Evolutionary conservation across 2,329 filamentous ascomycete species (phyloP).

Genomic region (Pseudogymnoascus sp.): DNA sequence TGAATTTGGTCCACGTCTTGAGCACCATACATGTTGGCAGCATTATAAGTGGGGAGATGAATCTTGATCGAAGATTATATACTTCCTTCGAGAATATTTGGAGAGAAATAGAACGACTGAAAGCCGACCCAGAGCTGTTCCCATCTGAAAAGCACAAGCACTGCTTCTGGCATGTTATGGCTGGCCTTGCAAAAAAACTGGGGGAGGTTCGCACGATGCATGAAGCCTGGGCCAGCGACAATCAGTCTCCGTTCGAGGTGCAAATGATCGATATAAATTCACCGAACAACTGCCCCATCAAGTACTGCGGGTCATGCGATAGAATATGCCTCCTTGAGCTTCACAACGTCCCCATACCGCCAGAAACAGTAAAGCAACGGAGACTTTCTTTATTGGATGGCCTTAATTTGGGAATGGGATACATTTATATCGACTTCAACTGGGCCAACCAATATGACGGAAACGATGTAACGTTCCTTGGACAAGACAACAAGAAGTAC

Average conservation of each 20-base stretch:
- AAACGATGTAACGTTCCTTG: not conserved
- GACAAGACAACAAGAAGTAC: not conserved
- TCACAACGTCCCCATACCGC: not conserved
- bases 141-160: not conserved
- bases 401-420: not conserved
- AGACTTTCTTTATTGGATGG: not conserved
- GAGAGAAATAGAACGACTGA: not conserved
- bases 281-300: not conserved
- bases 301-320: not conserved
- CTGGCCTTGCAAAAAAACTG: not conserved
- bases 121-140: not conserved
- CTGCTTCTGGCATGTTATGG: not conserved
- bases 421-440: not conserved
- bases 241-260: not conserved
- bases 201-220: not conserved
- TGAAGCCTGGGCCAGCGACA: not conserved
- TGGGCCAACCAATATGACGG: not conserved
- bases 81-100: not conserved
- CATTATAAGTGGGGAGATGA: not conserved
- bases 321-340: not conserved
- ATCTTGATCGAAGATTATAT: not conserved
- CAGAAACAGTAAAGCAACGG: not conserved
- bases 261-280: not conserved
- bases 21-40: not conserved
- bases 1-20: not conserved